A percentile compares a stretch with the other conserved stretches of the same genome.
Conservation (phyloP, 345 rosid species). For the Gossypium raimondii region DNA sequence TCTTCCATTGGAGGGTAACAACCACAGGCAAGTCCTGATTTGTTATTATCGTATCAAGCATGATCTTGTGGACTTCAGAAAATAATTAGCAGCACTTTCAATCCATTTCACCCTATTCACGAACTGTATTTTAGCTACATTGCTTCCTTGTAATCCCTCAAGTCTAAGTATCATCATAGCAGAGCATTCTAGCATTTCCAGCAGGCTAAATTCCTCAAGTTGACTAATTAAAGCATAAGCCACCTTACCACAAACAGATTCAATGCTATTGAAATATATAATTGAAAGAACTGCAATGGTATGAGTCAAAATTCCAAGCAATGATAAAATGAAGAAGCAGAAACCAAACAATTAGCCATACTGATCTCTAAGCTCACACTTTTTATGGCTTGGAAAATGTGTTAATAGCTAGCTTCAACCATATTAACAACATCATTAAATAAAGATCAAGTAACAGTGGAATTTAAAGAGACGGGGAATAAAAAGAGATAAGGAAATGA, state of each 20-base stretch:
- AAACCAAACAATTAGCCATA: neutral
- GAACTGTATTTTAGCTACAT: neutral
- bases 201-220: neutral
- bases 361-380: neutral
- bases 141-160: slow-evolving; percentile 1
- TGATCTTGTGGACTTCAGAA: neutral
- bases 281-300: neutral
- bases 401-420: too few relatives aligned
- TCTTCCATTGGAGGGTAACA: neutral
- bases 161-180: neutral
- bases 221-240: neutral
- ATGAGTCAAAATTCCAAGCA: slow-evolving; percentile 14
- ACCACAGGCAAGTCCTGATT: neutral
- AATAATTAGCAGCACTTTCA: neutral
- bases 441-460: too few relatives aligned
- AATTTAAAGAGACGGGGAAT: too few relatives aligned
- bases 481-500: too few relatives aligned
- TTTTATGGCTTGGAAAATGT: too few relatives aligned
- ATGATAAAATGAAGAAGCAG: slow-evolving; percentile 2
- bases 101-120: neutral
- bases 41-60: neutral
- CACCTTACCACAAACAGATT: neutral
- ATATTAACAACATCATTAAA: too few relatives aligned
- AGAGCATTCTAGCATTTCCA: neutral
- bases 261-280: neutral